These are phyloP conservation scores for Allium sativum DNA, from an alignment of 106 monocot species.

Conservation along the genomic window DNA sequence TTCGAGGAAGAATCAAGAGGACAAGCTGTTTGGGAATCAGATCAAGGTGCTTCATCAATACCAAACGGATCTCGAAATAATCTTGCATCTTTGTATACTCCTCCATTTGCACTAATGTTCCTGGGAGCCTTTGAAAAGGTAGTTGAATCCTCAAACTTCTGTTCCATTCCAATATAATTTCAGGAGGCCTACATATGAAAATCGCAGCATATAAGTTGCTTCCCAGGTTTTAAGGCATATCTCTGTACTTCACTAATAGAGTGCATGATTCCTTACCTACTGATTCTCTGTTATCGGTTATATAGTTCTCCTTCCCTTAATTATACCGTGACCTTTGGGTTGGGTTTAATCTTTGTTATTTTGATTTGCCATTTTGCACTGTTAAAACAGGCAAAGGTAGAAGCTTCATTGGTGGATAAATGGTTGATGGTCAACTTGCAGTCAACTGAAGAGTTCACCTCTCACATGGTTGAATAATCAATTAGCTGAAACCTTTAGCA, in stretches of 20 bases:
- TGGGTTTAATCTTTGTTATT: neutral
- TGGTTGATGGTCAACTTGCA: slow-evolving; percentile 91
- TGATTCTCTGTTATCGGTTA: neutral
- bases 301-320: neutral
- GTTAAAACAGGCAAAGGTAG: slow-evolving; percentile 58
- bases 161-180: neutral
- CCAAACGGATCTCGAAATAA: slow-evolving; percentile 35
- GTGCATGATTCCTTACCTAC: no score
- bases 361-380: no score
- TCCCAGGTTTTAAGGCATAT: no score
- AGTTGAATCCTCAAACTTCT: neutral
- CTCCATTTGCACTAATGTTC: slow-evolving; percentile 66
- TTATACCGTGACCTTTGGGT: neutral
- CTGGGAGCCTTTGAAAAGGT: slow-evolving; percentile 77
- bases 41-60: slow-evolving; percentile 37
- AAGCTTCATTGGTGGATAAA: slow-evolving; percentile 67
- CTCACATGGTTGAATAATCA: slow-evolving; percentile 64
- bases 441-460: slow-evolving; percentile 81
- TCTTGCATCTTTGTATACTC: slow-evolving; percentile 76
- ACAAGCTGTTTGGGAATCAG: slow-evolving; percentile 58
- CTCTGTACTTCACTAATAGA: no score
- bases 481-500: neutral
- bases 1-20: slow-evolving; percentile 64
- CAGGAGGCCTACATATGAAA: neutral
- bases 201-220: neutral